These are phyloP conservation scores for Furcasterigmium sp. DNA, from an alignment of 2,329 filamentous ascomycete species.

Conservation along the genomic window DNA sequence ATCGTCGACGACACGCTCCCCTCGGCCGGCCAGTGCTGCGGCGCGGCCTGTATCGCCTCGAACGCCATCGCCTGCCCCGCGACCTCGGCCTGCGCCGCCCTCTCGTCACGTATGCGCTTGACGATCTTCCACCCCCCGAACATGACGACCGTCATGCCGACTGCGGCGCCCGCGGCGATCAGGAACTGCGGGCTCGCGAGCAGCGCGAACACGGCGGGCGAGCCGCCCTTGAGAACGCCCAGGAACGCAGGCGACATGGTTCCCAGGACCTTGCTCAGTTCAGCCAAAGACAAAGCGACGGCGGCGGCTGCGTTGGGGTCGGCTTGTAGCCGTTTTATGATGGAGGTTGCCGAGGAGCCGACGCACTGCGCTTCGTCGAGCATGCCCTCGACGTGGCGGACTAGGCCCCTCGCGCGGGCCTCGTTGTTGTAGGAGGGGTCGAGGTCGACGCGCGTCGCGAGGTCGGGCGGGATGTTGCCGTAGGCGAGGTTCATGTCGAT, in stretches of 20 bases:
- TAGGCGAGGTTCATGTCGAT: slow-evolving; percentile 93
- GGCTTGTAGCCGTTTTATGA: slow-evolving; percentile 68
- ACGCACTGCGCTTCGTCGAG: slow-evolving; percentile 85
- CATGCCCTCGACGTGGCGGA: slow-evolving; percentile 69
- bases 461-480: slow-evolving; percentile 70
- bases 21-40: slow-evolving; percentile 2
- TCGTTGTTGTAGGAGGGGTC: slow-evolving; percentile 50
- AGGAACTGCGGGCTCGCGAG: slow-evolving; percentile 76
- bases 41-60: slow-evolving; percentile 9
- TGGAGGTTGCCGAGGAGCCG: slow-evolving; percentile 76
- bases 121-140: slow-evolving; percentile 97
- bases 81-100: slow-evolving; percentile 18
- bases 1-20: not conserved
- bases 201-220: slow-evolving; percentile 80
- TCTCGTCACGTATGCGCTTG: slow-evolving; percentile 64
- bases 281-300: slow-evolving; percentile 85
- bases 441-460: slow-evolving; percentile 44
- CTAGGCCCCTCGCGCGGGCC: slow-evolving; percentile 46
- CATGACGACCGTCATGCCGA: slow-evolving; percentile 92
- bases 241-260: slow-evolving; percentile 85
- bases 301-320: slow-evolving; percentile 83
- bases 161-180: slow-evolving; percentile 81
- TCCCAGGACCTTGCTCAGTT: slow-evolving; percentile 74
- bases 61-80: slow-evolving; percentile 22
- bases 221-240: slow-evolving; percentile 68